Percentiles rank a stretch among this genome's conserved stretches.
These are phyloP conservation scores for Pseudevernia furfuracea DNA, from an alignment of 495 filamentous ascomycete species.

Conservation along the genomic window DNA sequence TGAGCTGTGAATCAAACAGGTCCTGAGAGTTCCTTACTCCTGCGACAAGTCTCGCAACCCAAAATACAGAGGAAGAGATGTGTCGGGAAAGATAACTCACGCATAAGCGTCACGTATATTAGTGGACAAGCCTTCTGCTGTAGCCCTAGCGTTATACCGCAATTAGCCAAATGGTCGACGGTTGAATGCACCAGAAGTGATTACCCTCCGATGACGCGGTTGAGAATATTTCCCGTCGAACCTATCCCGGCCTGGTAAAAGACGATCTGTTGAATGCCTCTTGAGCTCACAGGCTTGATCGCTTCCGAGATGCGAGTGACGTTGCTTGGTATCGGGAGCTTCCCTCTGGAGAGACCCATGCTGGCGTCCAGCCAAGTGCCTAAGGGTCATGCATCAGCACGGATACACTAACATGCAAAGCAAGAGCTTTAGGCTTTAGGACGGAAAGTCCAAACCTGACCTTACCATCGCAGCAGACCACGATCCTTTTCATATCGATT, in stretches of 20 bases:
- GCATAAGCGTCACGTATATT: constrained; percentile 15
- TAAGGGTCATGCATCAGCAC: background rate
- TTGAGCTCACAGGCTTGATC: constrained; percentile 31
- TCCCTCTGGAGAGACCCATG: constrained; percentile 21
- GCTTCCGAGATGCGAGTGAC: constrained; percentile 38
- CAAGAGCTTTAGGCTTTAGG: background rate
- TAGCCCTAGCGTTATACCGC: background rate
- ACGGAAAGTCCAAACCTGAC: background rate
- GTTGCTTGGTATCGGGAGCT: constrained; percentile 37
- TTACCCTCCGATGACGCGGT: constrained; percentile 23
- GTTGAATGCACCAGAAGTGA: background rate
- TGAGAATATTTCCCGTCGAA: constrained; percentile 28
- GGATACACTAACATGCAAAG: background rate
- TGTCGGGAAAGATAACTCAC: background rate
- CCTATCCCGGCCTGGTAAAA: constrained; percentile 51
- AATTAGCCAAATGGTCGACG: constrained; percentile 11
- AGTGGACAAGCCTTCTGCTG: constrained; percentile 8
- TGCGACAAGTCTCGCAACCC: background rate
- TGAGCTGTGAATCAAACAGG: background rate
- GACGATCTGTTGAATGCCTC: constrained; percentile 40
- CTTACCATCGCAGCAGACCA: constrained; percentile 27
- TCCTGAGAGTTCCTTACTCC: background rate
- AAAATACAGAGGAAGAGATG: constrained; percentile 23
- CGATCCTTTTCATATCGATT: constrained; percentile 21
- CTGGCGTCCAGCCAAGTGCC: constrained; percentile 26